A percentile compares a stretch with the other conserved stretches of the same genome.
phyloP scores from a whole-genome alignment of 768 basidiomycete genomes.

The Leccinum imitatum region DNA sequence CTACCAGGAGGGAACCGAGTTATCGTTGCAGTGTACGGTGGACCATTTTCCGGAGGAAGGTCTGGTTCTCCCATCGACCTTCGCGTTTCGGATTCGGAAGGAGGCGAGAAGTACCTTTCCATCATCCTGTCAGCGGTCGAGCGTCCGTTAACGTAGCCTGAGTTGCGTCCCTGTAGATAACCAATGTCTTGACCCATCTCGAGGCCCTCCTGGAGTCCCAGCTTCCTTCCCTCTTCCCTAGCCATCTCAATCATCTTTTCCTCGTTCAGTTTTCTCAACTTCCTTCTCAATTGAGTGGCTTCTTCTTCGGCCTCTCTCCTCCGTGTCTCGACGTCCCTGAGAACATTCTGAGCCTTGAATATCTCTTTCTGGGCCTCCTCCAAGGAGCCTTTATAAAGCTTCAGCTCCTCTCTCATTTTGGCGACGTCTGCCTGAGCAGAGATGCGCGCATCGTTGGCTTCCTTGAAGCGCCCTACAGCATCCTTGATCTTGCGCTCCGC shows the following conservation, averaged over 20 bases:
- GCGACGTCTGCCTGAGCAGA: constrained; percentile 55
- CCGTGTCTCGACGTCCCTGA: constrained; percentile 57
- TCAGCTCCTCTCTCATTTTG: constrained; percentile 55
- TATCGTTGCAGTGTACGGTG: constrained; percentile 22
- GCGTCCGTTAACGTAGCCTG: constrained; percentile 30
- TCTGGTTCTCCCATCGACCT: constrained; percentile 30
- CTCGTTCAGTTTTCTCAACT: constrained; percentile 55
- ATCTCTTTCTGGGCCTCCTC: constrained; percentile 70
- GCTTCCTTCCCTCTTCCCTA: constrained; percentile 61
- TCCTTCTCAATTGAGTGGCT: constrained; percentile 53
- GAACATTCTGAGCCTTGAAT: constrained; percentile 60
- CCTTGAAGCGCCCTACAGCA: constrained; percentile 51
- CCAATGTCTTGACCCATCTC: constrained; percentile 46
- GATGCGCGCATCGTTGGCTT: constrained; percentile 55
- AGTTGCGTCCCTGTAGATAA: constrained; percentile 40
- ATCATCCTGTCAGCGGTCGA: constrained; percentile 32
- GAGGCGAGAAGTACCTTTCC: constrained; percentile 33
- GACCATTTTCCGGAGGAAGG: constrained; percentile 23
- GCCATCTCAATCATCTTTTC: constrained; percentile 54
- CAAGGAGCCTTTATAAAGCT: constrained; percentile 63
- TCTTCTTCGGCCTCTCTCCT: constrained; percentile 63
- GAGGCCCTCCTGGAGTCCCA: constrained; percentile 58
- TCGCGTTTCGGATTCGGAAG: constrained; percentile 26
- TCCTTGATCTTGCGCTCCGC: constrained; percentile 51
- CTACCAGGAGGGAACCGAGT: constrained; percentile 21